Evolutionary conservation across 2,329 filamentous ascomycete genomes (phyloP), one percentile per base, ranked within the genome.

Genomic region (Teratosphaeria destructans): DNA sequence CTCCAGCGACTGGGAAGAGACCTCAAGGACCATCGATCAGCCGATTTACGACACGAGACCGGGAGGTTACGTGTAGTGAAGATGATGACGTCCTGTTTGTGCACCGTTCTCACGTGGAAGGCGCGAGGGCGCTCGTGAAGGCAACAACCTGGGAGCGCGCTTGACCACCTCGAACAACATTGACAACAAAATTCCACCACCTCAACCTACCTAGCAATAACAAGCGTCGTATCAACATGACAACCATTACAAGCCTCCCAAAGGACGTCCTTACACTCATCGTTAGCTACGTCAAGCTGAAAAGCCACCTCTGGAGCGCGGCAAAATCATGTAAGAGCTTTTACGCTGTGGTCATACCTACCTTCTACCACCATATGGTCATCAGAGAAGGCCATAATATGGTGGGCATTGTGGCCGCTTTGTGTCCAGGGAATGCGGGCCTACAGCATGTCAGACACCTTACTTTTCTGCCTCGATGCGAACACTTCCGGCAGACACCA

Each of bases 401-500:
- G 29, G 14, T 35, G 32, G 10, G 19, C 12, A 39, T 58, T 34
- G 16, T 54, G 11, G 27, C 43, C 8, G 56, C 56, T 26, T 29
- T 58, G 4, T 39, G 5, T n/a, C 49, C 56, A 27, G 56, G 53
- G 10, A 58, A 58, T 23, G 56, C 29, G 2, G 56, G 43, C 16
- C 27, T 54, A 32, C 43, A 47, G 43, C 56, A 58, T 39, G 29
- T 58, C n/a, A 32, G 56, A 35, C 56, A 58, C 27, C 19, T 54
- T 37, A 54, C 49, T 26, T 32, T 58, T 35, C 23, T 49, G 29
- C 29, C 35, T n/a, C 14, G 14, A 26, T 14, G 19, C 54, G 54
- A 11, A 12, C 19, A 35, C 37, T 35, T 39, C 32, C 26, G 52
- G 26, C 1, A 32, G 8, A 2, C 14, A 3, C n/a, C 43, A 19